Conservation (phyloP, 1,284 basidiomycete genomes). For the Singerocomus inundabilis region DNA sequence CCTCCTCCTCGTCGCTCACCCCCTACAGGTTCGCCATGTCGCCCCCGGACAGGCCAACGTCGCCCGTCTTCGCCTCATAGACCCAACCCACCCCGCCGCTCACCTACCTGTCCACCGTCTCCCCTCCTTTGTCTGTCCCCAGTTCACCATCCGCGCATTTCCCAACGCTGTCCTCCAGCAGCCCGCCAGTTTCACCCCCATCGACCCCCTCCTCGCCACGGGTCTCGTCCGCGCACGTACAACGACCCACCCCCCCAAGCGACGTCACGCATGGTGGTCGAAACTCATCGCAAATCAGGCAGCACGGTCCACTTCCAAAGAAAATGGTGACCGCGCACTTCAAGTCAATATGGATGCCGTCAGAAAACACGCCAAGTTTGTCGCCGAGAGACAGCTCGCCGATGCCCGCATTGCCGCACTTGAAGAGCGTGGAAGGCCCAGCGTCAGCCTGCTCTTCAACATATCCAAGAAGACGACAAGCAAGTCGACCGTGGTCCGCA, state of each 20-base stretch:
- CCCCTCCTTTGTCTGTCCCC: conserved; percentile 21
- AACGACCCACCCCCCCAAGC: neutral
- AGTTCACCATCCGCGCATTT: conserved; percentile 27
- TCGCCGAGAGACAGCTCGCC: conserved; percentile 1
- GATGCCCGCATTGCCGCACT: conserved; percentile 8
- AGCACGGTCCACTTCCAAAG: neutral
- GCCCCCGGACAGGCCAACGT: conserved; percentile 20
- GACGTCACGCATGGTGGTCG: neutral
- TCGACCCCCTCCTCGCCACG: conserved; percentile 17
- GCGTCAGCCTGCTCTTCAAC: conserved; percentile 23
- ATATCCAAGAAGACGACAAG: conserved; percentile 30
- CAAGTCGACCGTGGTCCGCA: conserved; percentile 28
- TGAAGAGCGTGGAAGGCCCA: conserved; percentile 8
- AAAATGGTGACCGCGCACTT: neutral
- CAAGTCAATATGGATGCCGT: neutral
- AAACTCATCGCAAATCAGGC: neutral
- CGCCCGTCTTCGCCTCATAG: conserved; percentile 10
- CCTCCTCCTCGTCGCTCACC: neutral
- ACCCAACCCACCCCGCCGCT: conserved; percentile 24
- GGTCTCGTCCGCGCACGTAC: conserved; percentile 3
- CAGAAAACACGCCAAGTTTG: conserved; percentile 1
- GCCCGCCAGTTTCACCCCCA: conserved; percentile 14
- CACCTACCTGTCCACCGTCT: conserved; percentile 10
- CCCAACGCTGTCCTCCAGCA: conserved; percentile 25
- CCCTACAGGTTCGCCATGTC: conserved; percentile 3